Conservation (phyloP, 495 filamentous ascomycete species). For the Aspergillus egyptiacus region DNA sequence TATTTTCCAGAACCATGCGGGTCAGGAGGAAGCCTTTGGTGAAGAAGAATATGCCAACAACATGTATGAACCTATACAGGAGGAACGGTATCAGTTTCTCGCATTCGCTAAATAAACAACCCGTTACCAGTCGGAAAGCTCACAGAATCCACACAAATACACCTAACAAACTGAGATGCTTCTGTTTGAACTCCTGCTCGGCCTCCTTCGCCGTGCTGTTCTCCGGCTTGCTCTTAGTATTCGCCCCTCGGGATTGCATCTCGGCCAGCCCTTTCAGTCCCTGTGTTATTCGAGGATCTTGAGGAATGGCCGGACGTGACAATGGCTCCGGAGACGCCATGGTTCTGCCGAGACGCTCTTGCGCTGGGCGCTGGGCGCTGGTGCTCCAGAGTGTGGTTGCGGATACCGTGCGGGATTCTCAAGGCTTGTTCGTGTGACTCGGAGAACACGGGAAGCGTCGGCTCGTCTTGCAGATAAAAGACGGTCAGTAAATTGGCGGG, state of each 20-base stretch:
- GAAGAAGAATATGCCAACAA: constrained; percentile 81
- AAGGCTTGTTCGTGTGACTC: constrained; percentile 6
- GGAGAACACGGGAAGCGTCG: not conserved
- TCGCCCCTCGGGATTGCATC: constrained; percentile 17
- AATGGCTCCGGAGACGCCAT: not conserved
- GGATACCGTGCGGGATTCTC: constrained; percentile 8
- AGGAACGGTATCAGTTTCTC: constrained; percentile 6
- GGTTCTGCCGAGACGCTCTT: constrained; percentile 2
- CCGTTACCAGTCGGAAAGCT: constrained; percentile 14
- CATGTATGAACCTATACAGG: constrained; percentile 58
- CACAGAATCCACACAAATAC: constrained; percentile 42
- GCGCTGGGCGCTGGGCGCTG: constrained; percentile 3
- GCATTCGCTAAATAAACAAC: not conserved
- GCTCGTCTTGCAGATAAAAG: not conserved
- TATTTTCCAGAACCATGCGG: constrained; percentile 79
- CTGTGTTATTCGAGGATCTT: constrained; percentile 14
- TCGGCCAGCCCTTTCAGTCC: constrained; percentile 13
- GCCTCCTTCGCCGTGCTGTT: constrained; percentile 21
- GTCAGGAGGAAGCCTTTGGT: constrained; percentile 96
- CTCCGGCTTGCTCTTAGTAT: constrained; percentile 18
- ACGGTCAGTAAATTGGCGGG: not conserved
- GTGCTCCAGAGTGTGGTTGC: constrained; percentile 4
- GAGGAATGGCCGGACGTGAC: constrained; percentile 7
- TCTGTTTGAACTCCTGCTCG: constrained; percentile 38
- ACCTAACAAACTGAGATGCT: constrained; percentile 37